Base-by-base conservation (phyloP, 1,284 basidiomycete species). In the Boletus semigastroideus region DNA sequence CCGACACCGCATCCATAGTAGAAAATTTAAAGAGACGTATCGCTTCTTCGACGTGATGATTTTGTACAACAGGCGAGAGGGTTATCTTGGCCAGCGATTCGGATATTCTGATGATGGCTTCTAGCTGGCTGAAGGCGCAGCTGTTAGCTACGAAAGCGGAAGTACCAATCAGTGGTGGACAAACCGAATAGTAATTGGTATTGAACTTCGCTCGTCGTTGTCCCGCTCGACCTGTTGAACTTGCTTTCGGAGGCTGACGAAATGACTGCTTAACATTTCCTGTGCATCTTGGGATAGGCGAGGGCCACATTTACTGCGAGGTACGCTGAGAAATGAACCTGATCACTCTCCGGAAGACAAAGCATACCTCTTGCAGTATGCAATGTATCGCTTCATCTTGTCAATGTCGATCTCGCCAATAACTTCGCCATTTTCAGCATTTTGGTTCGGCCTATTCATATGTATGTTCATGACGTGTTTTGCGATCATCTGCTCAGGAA, bases 391-490 rank as follows among this genome's bases (percentile, higher is more conserved):
- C 76, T 97, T 98, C 97, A 99, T 99, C 75, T 94, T 95, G 66
- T 98, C 95, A 42, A 99, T 81, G 65, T 94, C 90, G 54, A 99
- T 92, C 72, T 99, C 97, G n/a, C 94, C 96, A 2, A 86, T 79
- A 4, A 77, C 78, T 49, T 90, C 82, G 2, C 80, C 80, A 54
- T 79, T 77, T 54, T 86, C 86, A 1, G 69, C 69, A 52, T 77
- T 82, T 54, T 79, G 78, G 56, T 83, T 86, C 42, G 86, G 81
- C 44, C 91, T 80, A 72, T 96, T 96, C 94, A 98, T 98, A 71
- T 99, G 97, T 49, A 98, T 92, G 69, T 95, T 95, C 92, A 99
- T 96, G 62, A 99, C 94, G 68, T 98, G 94, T 72, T 89, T 92
- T 12, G 97, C 96, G 61, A 99, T 97, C 61, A 88, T 93, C 90